These are phyloP conservation scores for Scutellaria minor DNA, from an alignment of 257 asterid genomes.

Conservation along the genomic window DNA sequence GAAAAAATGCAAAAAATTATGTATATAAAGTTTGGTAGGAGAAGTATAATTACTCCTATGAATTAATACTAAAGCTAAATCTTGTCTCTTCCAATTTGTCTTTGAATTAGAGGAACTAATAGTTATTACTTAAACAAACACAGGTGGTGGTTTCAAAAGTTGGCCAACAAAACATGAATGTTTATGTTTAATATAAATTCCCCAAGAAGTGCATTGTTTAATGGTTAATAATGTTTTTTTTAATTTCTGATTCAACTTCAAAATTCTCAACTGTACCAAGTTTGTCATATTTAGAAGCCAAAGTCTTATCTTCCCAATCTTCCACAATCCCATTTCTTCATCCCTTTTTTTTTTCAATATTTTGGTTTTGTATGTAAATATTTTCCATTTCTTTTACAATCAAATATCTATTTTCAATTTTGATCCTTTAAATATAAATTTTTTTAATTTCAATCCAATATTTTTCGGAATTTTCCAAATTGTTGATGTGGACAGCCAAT, in stretches of 20 bases:
- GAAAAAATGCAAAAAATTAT: no score
- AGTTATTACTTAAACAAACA: background rate
- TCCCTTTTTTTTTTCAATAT: no score
- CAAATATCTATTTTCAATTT: no score
- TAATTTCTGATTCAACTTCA: background rate
- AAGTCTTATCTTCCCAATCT: constrained; percentile 6
- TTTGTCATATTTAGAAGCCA: constrained; percentile 2
- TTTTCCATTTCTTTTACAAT: no score
- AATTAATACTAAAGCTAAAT: no score
- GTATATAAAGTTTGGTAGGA: no score
- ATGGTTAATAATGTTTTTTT: background rate
- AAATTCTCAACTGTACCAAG: constrained; percentile 25
- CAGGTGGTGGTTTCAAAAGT: constrained; percentile 33
- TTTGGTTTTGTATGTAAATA: no score
- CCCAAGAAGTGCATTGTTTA: constrained; percentile 19
- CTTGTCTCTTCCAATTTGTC: background rate
- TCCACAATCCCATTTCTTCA: constrained; percentile 1
- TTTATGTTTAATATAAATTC: constrained; percentile 6
- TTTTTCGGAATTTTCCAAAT: no score
- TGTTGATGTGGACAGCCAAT: no score
- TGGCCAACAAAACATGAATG: constrained; percentile 46
- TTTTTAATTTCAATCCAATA: no score
- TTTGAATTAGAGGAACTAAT: background rate
- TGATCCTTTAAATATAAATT: no score
- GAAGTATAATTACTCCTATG: no score